Base-by-base conservation (phyloP, 257 asterid species). In the Plantago major region DNA sequence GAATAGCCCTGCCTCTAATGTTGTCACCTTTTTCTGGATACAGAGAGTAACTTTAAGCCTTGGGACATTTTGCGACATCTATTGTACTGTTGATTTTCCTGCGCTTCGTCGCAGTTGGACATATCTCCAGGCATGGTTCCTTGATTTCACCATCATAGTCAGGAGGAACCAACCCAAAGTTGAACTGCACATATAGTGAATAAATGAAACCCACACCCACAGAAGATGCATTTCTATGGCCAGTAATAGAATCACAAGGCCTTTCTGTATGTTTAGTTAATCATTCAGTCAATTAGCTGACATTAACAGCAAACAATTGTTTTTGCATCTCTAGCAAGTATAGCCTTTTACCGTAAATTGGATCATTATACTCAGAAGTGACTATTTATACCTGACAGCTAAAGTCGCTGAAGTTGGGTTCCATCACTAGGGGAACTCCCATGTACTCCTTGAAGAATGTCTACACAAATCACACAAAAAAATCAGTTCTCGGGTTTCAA, bases 391-490 rank as follows among this genome's bases (percentile, higher is more conserved):
- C 97, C 92, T 87, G 97, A 63, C 97, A 89, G 80, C 92, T 86
- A 67, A 82, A 89, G 47, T 89, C 92, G 12, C 40, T 63, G 83
- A 89, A 84, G 74, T 84, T 79, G 70, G 97, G 97, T 78, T 89
- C 95, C 94, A 89, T 89, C 57, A 84, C 52, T 56, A 84, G 60
- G 50, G 94, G 89, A 46, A 89, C 90, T 72, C 95, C 97, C 95
- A 87, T 87, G 79, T 71, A 70, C 55, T 89, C 94, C 67, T 78
- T 82, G 81, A 89, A 84, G 73, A 89, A 89, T 11, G 80, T 48
- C 95, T 89, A 46, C 19, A 60, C 12, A 66, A 49, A 42, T 46
- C 42, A 43, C 46, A 55, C 49, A 49, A 52, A 11, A 14, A 46
- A 11, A 33, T 57, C 5, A 13, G 13, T 0, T 11, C 55, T 45